These are phyloP conservation scores for Linnemannia exigua DNA, from an alignment of 192 early-diverging fungal species.

Conservation along the genomic window DNA sequence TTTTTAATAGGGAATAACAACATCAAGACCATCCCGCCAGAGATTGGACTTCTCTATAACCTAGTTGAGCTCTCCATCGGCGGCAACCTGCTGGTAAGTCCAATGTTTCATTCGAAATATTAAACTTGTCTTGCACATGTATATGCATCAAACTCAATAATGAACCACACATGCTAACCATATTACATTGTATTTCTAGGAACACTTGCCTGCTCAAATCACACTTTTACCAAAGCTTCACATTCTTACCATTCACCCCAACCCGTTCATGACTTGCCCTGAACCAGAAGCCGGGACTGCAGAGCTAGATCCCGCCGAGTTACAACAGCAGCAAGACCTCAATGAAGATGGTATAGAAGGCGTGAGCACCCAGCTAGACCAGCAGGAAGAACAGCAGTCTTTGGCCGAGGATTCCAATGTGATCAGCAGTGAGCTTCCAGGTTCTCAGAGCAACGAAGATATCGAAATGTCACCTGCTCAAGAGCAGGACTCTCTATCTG, in stretches of 20 bases:
- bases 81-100: conserved; percentile 58
- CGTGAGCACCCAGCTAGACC: neutral
- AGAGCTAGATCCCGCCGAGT: neutral
- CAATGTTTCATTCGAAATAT: neutral
- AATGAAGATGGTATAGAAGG: neutral
- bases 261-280: conserved; percentile 41
- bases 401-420: neutral
- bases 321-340: neutral
- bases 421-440: neutral
- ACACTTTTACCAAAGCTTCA: conserved; percentile 53
- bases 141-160: neutral
- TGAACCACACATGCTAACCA: neutral
- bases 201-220: conserved; percentile 57
- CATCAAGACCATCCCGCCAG: conserved; percentile 56
- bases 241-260: conserved; percentile 59
- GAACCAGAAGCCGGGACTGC: neutral
- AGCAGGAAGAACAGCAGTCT: neutral
- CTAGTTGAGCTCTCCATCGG: conserved; percentile 63
- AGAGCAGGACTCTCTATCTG: neutral
- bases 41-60: conserved; percentile 61
- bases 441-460: neutral
- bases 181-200: neutral
- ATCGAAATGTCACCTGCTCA: neutral
- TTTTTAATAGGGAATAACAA: conserved; percentile 54
- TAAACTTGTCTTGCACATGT: neutral